phyloP scores from a whole-genome alignment of 1,284 basidiomycete species.

The Ustilago shanxiensis region DNA sequence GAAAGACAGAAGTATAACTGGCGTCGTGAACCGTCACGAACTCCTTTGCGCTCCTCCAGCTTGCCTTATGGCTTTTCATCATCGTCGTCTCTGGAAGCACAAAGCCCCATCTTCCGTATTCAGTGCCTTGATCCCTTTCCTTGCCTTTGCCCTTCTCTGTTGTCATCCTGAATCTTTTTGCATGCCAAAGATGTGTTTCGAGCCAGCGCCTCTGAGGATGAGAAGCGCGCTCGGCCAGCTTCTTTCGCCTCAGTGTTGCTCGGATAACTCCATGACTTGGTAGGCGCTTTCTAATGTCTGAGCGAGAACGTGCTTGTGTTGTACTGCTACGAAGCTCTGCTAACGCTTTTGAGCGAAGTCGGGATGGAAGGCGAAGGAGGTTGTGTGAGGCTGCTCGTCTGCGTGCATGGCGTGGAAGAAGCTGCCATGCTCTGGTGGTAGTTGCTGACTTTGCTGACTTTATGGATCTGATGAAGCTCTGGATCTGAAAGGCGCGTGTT shows the following conservation, averaged over 20 bases:
- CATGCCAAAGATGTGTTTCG: constrained; percentile 69
- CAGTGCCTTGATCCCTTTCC: constrained; percentile 42
- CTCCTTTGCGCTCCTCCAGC: constrained; percentile 52
- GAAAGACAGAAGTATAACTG: constrained; percentile 57
- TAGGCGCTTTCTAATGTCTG: constrained; percentile 52
- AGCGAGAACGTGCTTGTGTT: constrained; percentile 55
- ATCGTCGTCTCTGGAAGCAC: constrained; percentile 62
- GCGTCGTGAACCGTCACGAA: constrained; percentile 59
- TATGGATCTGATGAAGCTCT: constrained; percentile 50
- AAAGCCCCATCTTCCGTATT: constrained; percentile 56
- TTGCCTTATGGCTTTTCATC: constrained; percentile 63
- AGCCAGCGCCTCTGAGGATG: constrained; percentile 59
- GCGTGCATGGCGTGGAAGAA: constrained; percentile 64
- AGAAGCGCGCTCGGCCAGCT: constrained; percentile 49
- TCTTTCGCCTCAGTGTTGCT: constrained; percentile 47
- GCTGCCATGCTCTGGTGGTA: constrained; percentile 68
- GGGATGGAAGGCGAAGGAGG: constrained; percentile 61
- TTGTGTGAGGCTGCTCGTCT: constrained; percentile 68
- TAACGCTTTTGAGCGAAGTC: constrained; percentile 61
- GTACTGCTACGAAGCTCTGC: constrained; percentile 65
- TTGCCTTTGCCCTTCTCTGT: constrained; percentile 57
- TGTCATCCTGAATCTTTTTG: constrained; percentile 68
- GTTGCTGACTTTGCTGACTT: constrained; percentile 48
- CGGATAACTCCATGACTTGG: constrained; percentile 48
- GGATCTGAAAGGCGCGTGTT: constrained; percentile 53